Evolutionary conservation across 345 rosid species (phyloP).

Genomic region (Barbarea vulgaris): DNA sequence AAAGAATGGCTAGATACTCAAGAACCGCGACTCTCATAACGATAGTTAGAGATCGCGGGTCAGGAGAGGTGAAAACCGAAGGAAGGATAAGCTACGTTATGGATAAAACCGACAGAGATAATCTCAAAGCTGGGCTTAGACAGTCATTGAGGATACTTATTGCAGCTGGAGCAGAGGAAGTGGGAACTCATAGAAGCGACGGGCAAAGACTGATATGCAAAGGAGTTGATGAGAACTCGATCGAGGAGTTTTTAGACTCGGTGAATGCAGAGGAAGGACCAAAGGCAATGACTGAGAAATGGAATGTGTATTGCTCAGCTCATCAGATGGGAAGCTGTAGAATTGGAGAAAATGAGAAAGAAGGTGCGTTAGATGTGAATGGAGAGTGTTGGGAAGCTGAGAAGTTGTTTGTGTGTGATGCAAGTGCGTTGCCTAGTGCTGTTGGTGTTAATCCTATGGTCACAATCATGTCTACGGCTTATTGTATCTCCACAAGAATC

Average conservation of each 20-base stretch:
- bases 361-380: constrained; percentile 56
- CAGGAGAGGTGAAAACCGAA: constrained; percentile 51
- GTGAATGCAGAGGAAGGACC: constrained; percentile 45
- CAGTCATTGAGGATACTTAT: constrained; percentile 55
- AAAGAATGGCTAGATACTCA: constrained; percentile 51
- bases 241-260: constrained; percentile 53
- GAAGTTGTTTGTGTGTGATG: constrained; percentile 60
- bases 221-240: constrained; percentile 44
- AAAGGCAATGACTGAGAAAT: constrained; percentile 40
- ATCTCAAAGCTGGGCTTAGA: constrained; percentile 52
- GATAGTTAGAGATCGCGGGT: constrained; percentile 53
- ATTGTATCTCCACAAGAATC: constrained; percentile 56
- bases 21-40: constrained; percentile 59
- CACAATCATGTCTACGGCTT: constrained; percentile 69
- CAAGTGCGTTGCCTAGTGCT: constrained; percentile 62
- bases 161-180: constrained; percentile 72
- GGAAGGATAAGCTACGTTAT: constrained; percentile 47
- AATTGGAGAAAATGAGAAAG: constrained; percentile 52
- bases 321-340: constrained; percentile 78
- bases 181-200: constrained; percentile 63
- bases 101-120: constrained; percentile 45
- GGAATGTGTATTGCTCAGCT: constrained; percentile 51
- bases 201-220: constrained; percentile 53
- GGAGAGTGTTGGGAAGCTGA: constrained; percentile 72
- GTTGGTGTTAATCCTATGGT: constrained; percentile 78